phyloP scores from a whole-genome alignment of 805 yeast species.

The Cyberlindnera galapagoensis region DNA sequence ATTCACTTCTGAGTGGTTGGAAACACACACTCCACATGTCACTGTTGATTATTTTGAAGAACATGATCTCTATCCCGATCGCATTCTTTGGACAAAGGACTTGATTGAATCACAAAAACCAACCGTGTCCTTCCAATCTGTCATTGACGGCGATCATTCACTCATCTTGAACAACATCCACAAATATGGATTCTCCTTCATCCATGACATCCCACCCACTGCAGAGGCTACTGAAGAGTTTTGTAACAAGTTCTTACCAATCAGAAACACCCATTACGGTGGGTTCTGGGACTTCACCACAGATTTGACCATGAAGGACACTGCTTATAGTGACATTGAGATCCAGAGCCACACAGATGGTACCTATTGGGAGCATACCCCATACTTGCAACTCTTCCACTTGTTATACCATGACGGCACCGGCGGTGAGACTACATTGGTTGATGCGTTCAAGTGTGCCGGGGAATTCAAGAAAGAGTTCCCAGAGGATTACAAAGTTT shows the following conservation, averaged over 20 bases:
- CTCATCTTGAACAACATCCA: conserved; percentile 18
- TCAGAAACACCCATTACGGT: conserved; percentile 70
- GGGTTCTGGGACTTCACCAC: conserved; percentile 77
- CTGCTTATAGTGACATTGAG: conserved; percentile 65
- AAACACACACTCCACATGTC: conserved; percentile 21
- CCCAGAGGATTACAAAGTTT: conserved; percentile 46
- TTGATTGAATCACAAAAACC: conserved; percentile 24
- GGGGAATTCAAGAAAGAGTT: conserved; percentile 35
- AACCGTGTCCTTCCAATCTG: conserved; percentile 35
- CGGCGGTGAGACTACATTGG: conserved; percentile 65
- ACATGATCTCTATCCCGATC: conserved; percentile 30
- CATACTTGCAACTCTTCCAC: conserved; percentile 66
- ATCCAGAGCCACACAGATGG: conserved; percentile 67
- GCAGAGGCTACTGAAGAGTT: conserved; percentile 54
- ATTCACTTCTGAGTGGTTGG: conserved; percentile 18
- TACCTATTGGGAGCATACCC: conserved; percentile 68
- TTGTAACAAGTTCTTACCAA: conserved; percentile 50
- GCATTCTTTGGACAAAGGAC: conserved; percentile 39
- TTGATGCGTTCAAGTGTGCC: conserved; percentile 62
- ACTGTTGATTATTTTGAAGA: conserved; percentile 30
- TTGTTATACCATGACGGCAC: conserved; percentile 54
- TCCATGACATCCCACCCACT: conserved; percentile 52
- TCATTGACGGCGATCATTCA: conserved; percentile 32
- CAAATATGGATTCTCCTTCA: conserved; percentile 51
- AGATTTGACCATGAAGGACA: conserved; percentile 58